A percentile compares a stretch with the other conserved stretches of the same genome.
These are phyloP conservation scores for Venturia pyrina DNA, from an alignment of 2,329 filamentous ascomycete genomes.

Conservation along the genomic window DNA sequence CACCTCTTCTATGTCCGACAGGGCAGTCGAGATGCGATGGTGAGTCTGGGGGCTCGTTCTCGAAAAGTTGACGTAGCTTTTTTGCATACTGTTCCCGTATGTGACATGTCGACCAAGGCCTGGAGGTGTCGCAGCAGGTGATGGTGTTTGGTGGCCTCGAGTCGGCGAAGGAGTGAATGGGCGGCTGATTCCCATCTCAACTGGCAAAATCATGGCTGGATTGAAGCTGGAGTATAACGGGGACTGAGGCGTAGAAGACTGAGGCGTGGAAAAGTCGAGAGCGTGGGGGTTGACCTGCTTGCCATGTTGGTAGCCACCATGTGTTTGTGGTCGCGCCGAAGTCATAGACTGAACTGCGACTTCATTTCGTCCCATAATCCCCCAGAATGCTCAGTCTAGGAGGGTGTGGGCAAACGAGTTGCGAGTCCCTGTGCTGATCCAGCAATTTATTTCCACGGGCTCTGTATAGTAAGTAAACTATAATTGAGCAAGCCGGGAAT, in stretches of 20 bases:
- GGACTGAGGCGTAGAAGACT: slow-evolving; percentile 35
- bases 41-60: neutral
- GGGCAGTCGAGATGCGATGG: neutral
- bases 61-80: slow-evolving; percentile 1
- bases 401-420: too few species aligned
- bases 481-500: neutral
- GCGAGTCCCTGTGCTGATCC: neutral
- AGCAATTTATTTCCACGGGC: neutral
- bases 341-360: too few species aligned
- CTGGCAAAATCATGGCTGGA: slow-evolving; percentile 76
- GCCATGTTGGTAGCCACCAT: too few species aligned
- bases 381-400: neutral
- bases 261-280: neutral
- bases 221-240: slow-evolving; percentile 78
- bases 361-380: neutral
- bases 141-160: slow-evolving; percentile 30
- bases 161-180: slow-evolving; percentile 38
- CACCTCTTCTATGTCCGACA: slow-evolving; percentile 7
- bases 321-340: too few species aligned
- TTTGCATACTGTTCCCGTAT: neutral
- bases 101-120: slow-evolving; percentile 12
- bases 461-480: too few species aligned
- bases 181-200: slow-evolving; percentile 21
- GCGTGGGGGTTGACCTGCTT: too few species aligned
- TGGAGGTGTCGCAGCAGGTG: slow-evolving; percentile 22